Percentiles rank a stretch among this genome's conserved stretches.
Conservation (phyloP, 2,329 filamentous ascomycete species). For the Metarhizium rileyi region DNA sequence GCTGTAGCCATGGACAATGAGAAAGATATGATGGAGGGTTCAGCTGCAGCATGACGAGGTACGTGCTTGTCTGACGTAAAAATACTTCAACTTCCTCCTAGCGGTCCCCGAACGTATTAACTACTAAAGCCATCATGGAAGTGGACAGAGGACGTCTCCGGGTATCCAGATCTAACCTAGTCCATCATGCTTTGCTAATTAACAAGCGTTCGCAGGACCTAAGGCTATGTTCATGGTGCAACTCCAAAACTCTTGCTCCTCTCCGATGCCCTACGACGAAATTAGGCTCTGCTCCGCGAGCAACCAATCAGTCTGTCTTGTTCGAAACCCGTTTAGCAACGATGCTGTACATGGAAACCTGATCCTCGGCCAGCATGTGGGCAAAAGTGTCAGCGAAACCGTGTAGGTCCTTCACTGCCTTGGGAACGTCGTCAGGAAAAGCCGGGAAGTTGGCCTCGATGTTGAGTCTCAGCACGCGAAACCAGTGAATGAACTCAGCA, state of each 20-base stretch:
- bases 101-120: no score
- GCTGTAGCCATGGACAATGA: neutral
- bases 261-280: no score
- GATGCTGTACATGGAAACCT: constrained; percentile 5
- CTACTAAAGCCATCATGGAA: no score
- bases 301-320: neutral
- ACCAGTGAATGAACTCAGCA: constrained; percentile 6
- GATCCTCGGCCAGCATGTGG: neutral
- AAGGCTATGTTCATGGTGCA: no score
- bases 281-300: neutral
- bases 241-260: no score
- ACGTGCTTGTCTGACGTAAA: no score
- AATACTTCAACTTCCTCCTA: no score
- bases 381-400: constrained; percentile 3
- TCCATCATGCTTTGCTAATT: no score
- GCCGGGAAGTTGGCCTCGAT: constrained; percentile 3
- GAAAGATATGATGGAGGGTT: neutral
- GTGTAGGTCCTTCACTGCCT: neutral
- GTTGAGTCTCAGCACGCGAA: constrained; percentile 2
- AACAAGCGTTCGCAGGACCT: no score
- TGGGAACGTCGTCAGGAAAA: neutral
- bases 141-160: no score
- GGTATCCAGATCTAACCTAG: no score
- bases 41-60: no score
- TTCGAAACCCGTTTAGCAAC: neutral